Percentiles rank a stretch among this genome's conserved stretches.
phyloP scores from a whole-genome alignment of 2,329 filamentous ascomycete species.

The Purpureocillium lavendulum region DNA sequence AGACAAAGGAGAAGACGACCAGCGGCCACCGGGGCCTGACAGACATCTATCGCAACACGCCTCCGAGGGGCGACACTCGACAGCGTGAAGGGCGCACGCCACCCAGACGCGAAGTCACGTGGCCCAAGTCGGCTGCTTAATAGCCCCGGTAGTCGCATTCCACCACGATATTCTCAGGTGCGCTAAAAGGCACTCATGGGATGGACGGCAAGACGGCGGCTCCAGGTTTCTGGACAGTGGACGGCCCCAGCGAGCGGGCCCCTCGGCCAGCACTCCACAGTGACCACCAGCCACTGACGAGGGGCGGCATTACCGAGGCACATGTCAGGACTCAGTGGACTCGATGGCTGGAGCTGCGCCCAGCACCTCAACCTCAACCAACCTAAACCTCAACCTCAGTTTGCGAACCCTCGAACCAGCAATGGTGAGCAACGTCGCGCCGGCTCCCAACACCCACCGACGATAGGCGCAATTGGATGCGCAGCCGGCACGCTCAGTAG shows the following conservation, averaged over 20 bases:
- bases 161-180: not conserved
- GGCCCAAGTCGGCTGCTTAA: slow-evolving; percentile 4
- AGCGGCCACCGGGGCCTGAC: no score
- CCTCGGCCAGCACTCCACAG: slow-evolving; percentile 3
- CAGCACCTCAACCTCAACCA: not conserved
- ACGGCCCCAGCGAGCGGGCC: no score
- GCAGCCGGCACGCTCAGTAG: not conserved
- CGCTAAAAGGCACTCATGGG: no score
- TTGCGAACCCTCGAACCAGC: no score
- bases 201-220: no score
- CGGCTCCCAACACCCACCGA: no score
- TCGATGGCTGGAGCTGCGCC: not conserved
- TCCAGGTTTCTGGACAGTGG: no score
- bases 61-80: not conserved
- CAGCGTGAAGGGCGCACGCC: not conserved
- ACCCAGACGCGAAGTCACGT: slow-evolving; percentile 19
- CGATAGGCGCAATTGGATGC: not conserved
- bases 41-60: no score
- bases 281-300: not conserved
- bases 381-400: not conserved
- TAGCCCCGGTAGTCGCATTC: slow-evolving; percentile 9
- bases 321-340: slow-evolving; percentile 14
- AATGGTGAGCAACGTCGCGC: no score
- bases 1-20: no score
- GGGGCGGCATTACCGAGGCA: slow-evolving; percentile 21